Evolutionary conservation across 495 filamentous ascomycete species (phyloP).

Genomic region (Penicillium goetzii): DNA sequence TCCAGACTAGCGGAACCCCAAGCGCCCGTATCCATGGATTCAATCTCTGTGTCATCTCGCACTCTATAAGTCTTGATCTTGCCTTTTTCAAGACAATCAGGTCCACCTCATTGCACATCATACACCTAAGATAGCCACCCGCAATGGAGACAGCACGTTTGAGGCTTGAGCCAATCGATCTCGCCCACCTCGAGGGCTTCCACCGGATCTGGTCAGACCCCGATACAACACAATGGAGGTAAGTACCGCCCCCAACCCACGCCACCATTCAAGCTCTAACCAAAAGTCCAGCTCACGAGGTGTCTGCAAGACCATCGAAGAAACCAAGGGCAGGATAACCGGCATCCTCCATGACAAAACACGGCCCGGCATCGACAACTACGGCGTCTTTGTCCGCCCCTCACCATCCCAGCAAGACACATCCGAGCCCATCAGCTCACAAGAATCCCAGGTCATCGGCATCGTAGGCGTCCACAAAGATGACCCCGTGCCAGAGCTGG

Average conservation of each 20-base stretch:
- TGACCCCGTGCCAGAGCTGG: conserved; percentile 11
- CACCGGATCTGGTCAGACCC: conserved; percentile 12
- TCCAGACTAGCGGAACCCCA: not conserved
- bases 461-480: conserved; percentile 10
- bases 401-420: not conserved
- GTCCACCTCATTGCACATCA: not conserved
- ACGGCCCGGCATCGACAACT: conserved; percentile 9
- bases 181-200: conserved; percentile 11
- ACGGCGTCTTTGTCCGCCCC: conserved; percentile 8
- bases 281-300: not conserved
- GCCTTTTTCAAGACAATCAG: not conserved
- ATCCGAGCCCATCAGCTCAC: not conserved
- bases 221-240: conserved; percentile 6
- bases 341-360: conserved; percentile 9
- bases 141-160: conserved; percentile 12
- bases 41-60: not conserved
- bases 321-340: conserved; percentile 2
- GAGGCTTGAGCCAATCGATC: conserved; percentile 10
- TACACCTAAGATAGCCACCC: not conserved
- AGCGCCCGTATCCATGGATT: not conserved
- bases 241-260: no score
- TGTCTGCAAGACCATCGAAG: conserved; percentile 1
- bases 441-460: conserved; percentile 2
- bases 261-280: not conserved
- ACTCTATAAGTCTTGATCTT: not conserved